phyloP scores from a whole-genome alignment of 176 grass and related monocot genomes.

The Leersia perrieri region DNA sequence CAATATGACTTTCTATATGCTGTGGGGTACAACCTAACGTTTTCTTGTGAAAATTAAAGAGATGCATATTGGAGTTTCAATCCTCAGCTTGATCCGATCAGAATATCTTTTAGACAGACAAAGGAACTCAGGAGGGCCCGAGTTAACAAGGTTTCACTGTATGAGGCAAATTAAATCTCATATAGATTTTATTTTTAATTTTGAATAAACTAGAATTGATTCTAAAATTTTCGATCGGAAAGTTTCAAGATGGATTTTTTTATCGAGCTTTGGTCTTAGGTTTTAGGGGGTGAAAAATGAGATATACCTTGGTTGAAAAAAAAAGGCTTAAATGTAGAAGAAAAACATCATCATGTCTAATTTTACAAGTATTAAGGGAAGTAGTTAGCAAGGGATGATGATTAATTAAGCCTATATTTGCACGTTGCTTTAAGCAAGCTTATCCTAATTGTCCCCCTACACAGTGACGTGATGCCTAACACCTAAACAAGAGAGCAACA shows the following conservation, averaged over 20 bases:
- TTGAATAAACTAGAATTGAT: neutral
- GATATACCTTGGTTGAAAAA: neutral
- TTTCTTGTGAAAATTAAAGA: neutral
- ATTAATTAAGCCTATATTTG: conserved; percentile 14
- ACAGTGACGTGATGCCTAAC: neutral
- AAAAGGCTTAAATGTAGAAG: neutral
- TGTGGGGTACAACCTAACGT: neutral
- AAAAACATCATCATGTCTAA: neutral
- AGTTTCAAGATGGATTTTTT: neutral
- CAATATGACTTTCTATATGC: neutral
- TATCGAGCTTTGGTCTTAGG: too few species aligned
- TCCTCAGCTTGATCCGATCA: neutral
- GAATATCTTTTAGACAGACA: neutral
- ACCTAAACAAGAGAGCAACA: conserved; percentile 28
- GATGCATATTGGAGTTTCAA: neutral
- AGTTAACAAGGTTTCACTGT: neutral
- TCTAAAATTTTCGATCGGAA: neutral
- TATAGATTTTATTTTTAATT: neutral
- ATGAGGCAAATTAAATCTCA: neutral
- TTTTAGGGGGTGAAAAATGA: neutral
- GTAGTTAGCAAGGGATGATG: neutral
- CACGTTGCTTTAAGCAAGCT: conserved; percentile 28
- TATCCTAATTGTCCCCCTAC: conserved; percentile 37
- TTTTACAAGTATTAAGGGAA: neutral
- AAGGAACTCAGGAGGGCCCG: neutral